Conservation (phyloP, 345 rosid species). For the Melastoma malabathricum region DNA sequence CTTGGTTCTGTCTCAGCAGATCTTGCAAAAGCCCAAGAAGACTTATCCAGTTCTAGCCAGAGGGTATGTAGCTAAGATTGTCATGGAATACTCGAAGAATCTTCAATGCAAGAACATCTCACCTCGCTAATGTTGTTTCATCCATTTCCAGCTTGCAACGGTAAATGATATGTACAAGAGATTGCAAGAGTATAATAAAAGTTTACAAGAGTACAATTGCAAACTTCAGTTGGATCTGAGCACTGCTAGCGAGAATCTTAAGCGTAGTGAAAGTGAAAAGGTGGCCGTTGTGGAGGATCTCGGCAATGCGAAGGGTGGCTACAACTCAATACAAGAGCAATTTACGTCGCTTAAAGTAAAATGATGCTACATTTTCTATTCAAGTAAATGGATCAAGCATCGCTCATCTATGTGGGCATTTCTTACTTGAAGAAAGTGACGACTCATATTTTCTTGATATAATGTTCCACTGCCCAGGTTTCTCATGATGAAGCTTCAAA, state of each 20-base stretch:
- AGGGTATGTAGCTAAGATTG: slow-evolving; percentile 36
- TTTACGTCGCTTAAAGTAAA: slow-evolving; percentile 58
- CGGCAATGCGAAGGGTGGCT: slow-evolving; percentile 58
- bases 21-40: slow-evolving; percentile 65
- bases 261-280: slow-evolving; percentile 77
- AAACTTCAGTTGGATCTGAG: slow-evolving; percentile 94
- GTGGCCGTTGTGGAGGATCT: slow-evolving; percentile 64
- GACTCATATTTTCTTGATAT: too few relatives aligned
- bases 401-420: too few relatives aligned
- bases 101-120: background rate
- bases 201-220: slow-evolving; percentile 84
- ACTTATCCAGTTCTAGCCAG: slow-evolving; percentile 82
- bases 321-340: slow-evolving; percentile 68
- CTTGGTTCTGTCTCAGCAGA: slow-evolving; percentile 68
- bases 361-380: slow-evolving; percentile 3
- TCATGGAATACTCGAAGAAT: background rate
- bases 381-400: background rate
- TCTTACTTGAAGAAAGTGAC: too few relatives aligned
- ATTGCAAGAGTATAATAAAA: slow-evolving; percentile 84
- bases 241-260: slow-evolving; percentile 60
- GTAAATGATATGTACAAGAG: slow-evolving; percentile 93
- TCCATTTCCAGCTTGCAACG: slow-evolving; percentile 54
- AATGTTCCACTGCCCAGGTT: slow-evolving; percentile 20
- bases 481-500: slow-evolving; percentile 58
- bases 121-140: background rate